Evolutionary conservation across 768 basidiomycete species (phyloP), one percentile per base, ranked within the genome.

Genomic region (Vararia minispora): DNA sequence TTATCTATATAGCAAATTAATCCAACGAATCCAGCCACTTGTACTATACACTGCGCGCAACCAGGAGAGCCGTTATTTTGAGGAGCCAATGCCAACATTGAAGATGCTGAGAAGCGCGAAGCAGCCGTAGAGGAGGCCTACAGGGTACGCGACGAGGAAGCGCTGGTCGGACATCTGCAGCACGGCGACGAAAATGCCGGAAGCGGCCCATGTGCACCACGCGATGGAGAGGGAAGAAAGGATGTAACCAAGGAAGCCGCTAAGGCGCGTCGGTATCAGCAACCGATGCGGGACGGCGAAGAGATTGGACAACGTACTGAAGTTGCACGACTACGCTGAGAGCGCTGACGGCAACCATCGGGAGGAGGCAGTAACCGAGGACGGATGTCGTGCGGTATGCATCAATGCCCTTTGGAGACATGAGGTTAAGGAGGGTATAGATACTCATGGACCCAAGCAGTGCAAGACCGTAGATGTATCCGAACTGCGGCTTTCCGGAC

Each of bases 401-500:
- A 54, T 97, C 92, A 45, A 99, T 98, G 30, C 82, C 87, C 37
- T 78, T 74, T 60, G 88, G 85, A 20, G 89, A 89, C 95, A 99
- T 98, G 47, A 97, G 71, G 58, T 99, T 98, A 46, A 99, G 74
- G 42, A 99, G 79, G 37, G 80, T 76, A 68, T 98, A 97, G 56
- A 98, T 80, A 20, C 89, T 88, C 10, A 75, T 71, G 6, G 84
- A 89, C 37, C 95, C 95, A 50, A 98, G 74, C n/a, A 97, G 73
- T 37, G 85, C 94, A 46, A 99, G 87, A 26, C 94, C 95, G 57
- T 99, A 99, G 42, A 98, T 98, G 59, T 97, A 98, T 34, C 87
- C 90, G 60, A 99, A 99, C 56, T 98, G 95, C 4, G 88, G 86
- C 66, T 95, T 97, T 42, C 95, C 95, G 5, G 94, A 95, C 95